Base-by-base conservation (phyloP, 1,139 yeast genomes). In the Diutina catenulata region DNA sequence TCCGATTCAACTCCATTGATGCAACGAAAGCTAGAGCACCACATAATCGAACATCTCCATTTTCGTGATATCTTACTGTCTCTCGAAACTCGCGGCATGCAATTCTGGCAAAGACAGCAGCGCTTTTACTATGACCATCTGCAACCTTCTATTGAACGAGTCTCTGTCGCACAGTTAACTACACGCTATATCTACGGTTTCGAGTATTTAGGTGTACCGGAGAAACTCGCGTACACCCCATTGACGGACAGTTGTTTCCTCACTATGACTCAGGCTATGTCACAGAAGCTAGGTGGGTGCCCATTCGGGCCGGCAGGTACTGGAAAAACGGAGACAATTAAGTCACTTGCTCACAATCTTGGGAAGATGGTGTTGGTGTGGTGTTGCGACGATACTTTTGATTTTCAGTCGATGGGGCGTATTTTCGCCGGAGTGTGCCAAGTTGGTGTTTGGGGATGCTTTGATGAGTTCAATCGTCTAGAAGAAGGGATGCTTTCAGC, bases 241-340 rank as follows among this genome's bases (percentile, higher is more conserved):
- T 64, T 86, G 21, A 66, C 83, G 5, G 75, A 75, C 39, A 63
- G 68, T 13, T 75, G 87, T 43, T 84, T 71, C 51, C 53, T 79
- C 24, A 63, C 88, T 0, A 72, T 88, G 76, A 67, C 83, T 0
- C 83, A 80, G 44, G 93, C 96, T 0, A 55, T 87, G 21, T 70
- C 73, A 27, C 86, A 78, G 47, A 70, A 70, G 31, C 61, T 77
- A 11, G 97, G 97, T n/a, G 95, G 95, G 0, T 80, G 95, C 1
- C 84, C 95, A 1, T 78, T 80, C 57, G 98, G 98, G 0, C 97
- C 98, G 2, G 96, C 98, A 3, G 98, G 97, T 37, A 91, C 97
- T 0, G 98, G 97, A 47, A 88, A 91, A 53, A 91, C 98, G 0
- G 98, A 91, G 52, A 71, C 95, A 0, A 70, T 88, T 18, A 91